These are phyloP conservation scores for Globisporangium uncinulatum DNA, from an alignment of 352 stramenopile genomes.

Conservation along the genomic window DNA sequence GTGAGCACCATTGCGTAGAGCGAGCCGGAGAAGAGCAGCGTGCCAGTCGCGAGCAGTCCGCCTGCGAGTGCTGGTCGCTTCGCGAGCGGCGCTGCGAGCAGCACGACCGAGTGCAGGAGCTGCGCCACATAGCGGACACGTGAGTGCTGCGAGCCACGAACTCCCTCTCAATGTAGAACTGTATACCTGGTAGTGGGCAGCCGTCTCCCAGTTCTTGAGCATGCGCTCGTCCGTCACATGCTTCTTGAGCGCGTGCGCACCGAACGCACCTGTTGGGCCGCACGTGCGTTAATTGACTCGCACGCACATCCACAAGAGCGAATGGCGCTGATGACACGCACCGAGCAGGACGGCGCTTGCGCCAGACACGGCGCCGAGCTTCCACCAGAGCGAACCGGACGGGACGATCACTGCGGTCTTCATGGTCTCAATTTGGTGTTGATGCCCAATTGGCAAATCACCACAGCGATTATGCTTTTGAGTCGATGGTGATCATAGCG, in stretches of 20 bases:
- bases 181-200: slow-evolving; percentile 70
- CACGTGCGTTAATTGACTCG: neutral
- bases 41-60: slow-evolving; percentile 49
- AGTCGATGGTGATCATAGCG: too few species aligned
- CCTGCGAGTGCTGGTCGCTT: slow-evolving; percentile 54
- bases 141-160: too few species aligned
- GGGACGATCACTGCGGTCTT: slow-evolving; percentile 57
- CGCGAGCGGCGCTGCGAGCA: slow-evolving; percentile 61
- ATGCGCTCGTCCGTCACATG: slow-evolving; percentile 68
- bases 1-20: slow-evolving; percentile 77
- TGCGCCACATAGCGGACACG: slow-evolving; percentile 6
- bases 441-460: neutral
- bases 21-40: slow-evolving; percentile 74
- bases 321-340: slow-evolving; percentile 11
- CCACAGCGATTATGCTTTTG: neutral
- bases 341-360: slow-evolving; percentile 55
- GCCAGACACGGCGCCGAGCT: slow-evolving; percentile 63
- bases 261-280: slow-evolving; percentile 55
- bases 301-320: neutral
- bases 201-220: slow-evolving; percentile 84
- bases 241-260: slow-evolving; percentile 63
- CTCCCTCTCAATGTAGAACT: too few species aligned
- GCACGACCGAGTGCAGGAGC: slow-evolving; percentile 67
- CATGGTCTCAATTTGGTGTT: slow-evolving; percentile 15
- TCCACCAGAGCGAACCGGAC: slow-evolving; percentile 74